Conservation (phyloP, 176 grass and related monocot species). For the Avena insularis region DNA sequence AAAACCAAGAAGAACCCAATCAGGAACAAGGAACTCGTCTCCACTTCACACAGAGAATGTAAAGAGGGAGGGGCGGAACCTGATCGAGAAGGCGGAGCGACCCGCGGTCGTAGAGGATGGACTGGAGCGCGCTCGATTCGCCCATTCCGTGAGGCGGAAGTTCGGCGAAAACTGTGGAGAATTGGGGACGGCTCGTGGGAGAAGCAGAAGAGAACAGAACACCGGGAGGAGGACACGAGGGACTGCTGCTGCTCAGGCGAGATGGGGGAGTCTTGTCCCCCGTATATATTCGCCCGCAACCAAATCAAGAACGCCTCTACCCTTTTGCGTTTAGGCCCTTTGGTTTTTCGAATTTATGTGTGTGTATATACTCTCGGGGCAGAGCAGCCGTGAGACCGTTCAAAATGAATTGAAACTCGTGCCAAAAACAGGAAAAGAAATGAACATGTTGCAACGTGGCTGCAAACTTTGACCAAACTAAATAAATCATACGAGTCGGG, state of each 20-base stretch:
- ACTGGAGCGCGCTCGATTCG: slow-evolving; percentile 55
- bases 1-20: slow-evolving; percentile 1
- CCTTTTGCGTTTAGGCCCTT: neutral
- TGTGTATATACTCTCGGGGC: neutral
- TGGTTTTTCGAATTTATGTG: neutral
- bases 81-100: slow-evolving; percentile 95
- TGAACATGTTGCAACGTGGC: neutral
- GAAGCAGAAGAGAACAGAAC: neutral
- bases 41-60: neutral
- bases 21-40: slow-evolving; percentile 14
- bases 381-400: too few relatives aligned
- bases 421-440: neutral
- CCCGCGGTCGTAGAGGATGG: slow-evolving; percentile 71
- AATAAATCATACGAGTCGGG: neutral
- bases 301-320: neutral
- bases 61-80: slow-evolving; percentile 1
- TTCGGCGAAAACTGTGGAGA: neutral
- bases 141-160: neutral
- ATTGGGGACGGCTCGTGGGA: neutral
- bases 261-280: neutral
- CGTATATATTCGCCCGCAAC: neutral
- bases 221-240: neutral
- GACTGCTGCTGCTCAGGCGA: neutral
- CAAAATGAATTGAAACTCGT: neutral
- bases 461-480: neutral